Conservation (phyloP, 2,329 filamentous ascomycete genomes). For the Sarocladiaceae sp. region DNA sequence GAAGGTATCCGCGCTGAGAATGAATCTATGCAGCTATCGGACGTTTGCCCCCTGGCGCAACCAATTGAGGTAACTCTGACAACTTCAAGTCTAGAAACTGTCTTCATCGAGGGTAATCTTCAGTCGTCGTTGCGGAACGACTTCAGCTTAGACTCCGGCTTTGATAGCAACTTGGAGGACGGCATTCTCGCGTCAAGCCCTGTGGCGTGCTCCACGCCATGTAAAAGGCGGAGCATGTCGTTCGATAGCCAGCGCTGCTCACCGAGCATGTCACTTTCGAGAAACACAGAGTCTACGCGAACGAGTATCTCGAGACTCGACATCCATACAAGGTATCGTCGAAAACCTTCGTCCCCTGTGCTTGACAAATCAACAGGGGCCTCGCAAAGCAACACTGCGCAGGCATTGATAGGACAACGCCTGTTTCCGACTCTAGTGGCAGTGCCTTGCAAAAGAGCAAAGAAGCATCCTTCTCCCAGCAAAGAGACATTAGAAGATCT, state of each 20-base stretch:
- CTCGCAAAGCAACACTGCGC: no score
- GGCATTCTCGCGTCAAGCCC: slow-evolving; percentile 32
- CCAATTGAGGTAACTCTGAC: no score
- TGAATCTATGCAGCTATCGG: no score
- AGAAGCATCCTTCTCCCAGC: slow-evolving; percentile 43
- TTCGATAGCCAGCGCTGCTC: not conserved
- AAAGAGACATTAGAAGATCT: slow-evolving; percentile 35
- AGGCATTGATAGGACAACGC: not conserved
- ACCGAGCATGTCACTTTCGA: not conserved
- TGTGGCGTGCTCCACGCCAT: slow-evolving; percentile 34
- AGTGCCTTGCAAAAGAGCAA: slow-evolving; percentile 15
- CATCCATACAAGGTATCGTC: not conserved
- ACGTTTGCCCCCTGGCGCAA: no score
- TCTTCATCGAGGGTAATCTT: slow-evolving; percentile 15
- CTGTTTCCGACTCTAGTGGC: not conserved
- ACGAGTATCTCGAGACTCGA: not conserved
- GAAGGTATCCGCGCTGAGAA: no score
- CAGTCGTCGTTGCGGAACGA: not conserved
- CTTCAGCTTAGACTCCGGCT: slow-evolving; percentile 33
- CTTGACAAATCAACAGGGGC: no score
- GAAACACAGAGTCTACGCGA: not conserved
- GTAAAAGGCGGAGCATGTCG: slow-evolving; percentile 18
- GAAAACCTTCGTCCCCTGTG: no score
- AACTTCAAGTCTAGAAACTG: no score
- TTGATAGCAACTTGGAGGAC: slow-evolving; percentile 33